These are phyloP conservation scores for Tagetes patula DNA, from an alignment of 129 eudicot genomes.

Conservation along the genomic window DNA sequence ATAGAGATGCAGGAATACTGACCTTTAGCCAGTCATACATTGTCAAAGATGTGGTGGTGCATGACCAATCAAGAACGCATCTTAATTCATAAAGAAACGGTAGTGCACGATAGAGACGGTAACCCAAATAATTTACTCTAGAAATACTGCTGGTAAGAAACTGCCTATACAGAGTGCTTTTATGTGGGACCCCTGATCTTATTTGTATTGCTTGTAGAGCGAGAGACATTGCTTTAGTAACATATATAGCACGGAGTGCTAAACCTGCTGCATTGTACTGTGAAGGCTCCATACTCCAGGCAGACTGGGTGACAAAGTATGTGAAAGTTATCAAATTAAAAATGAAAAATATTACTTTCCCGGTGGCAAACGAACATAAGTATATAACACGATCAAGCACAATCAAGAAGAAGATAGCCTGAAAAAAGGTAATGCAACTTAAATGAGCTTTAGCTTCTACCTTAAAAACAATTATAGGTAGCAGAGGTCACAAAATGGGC, in stretches of 20 bases:
- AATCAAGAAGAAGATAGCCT: conserved; percentile 96
- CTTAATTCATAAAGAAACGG: conserved; percentile 98
- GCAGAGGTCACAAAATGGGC: neutral
- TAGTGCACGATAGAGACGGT: conserved; percentile 87
- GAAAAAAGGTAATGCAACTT: conserved; percentile 31
- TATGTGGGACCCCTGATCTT: conserved; percentile 86
- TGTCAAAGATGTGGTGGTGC: conserved; percentile 94
- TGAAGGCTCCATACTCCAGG: conserved; percentile 83
- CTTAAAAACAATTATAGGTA: neutral
- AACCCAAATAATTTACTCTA: conserved; percentile 79
- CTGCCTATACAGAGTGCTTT: conserved; percentile 93
- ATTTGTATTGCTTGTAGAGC: conserved; percentile 93
- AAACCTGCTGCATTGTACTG: conserved; percentile 69
- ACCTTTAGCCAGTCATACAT: conserved; percentile 99
- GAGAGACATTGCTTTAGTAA: conserved; percentile 83
- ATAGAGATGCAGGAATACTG: conserved; percentile 18
- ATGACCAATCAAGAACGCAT: conserved; percentile 99
- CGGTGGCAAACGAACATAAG: conserved; percentile 91
- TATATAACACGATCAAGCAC: conserved; percentile 90
- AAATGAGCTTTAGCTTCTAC: conserved; percentile 17
- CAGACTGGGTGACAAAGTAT: conserved; percentile 77
- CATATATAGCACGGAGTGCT: conserved; percentile 85
- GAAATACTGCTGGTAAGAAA: conserved; percentile 87
- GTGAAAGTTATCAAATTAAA: conserved; percentile 84
- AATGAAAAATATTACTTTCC: conserved; percentile 82